Evolutionary conservation across 1,284 basidiomycete genomes (phyloP).

Genomic region (Mycosarcoma mackinlayi): DNA sequence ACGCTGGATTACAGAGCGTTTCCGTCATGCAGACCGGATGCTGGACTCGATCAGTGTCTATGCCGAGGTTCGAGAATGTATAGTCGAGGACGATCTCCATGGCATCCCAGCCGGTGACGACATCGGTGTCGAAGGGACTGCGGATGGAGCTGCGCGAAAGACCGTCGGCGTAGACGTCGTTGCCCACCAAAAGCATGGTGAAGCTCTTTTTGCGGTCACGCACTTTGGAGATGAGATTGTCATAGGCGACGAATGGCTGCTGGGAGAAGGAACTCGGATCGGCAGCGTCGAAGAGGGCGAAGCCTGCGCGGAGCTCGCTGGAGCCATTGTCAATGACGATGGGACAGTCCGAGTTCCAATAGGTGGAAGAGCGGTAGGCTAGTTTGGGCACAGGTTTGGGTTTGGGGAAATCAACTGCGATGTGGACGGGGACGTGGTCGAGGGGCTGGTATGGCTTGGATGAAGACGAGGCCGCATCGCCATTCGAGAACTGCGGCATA

Average conservation of each 20-base stretch:
- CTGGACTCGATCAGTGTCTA: constrained; percentile 80
- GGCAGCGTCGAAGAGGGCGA: constrained; percentile 69
- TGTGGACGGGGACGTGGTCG: constrained; percentile 38
- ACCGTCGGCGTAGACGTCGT: constrained; percentile 62
- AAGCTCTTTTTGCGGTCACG: constrained; percentile 59
- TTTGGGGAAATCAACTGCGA: constrained; percentile 42
- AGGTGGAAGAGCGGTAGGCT: constrained; percentile 46
- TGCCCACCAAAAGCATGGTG: constrained; percentile 61
- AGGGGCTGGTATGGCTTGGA: constrained; percentile 44
- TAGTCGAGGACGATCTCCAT: constrained; percentile 90
- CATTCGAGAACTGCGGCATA: constrained; percentile 14
- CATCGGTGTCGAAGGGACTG: constrained; percentile 63
- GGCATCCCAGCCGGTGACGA: constrained; percentile 64
- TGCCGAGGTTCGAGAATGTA: constrained; percentile 85
- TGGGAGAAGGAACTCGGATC: constrained; percentile 39
- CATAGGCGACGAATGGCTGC: constrained; percentile 54
- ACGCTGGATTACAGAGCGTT: constrained; percentile 85
- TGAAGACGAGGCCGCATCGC: constrained; percentile 15
- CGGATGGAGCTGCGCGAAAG: constrained; percentile 55
- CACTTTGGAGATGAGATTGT: constrained; percentile 63
- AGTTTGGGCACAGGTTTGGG: constrained; percentile 40
- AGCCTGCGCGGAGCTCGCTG: constrained; percentile 88
- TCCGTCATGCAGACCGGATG: constrained; percentile 97
- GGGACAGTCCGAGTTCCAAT: constrained; percentile 67
- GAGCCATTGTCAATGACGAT: constrained; percentile 95